These are phyloP conservation scores for Eucalyptus sp. DNA, from an alignment of 345 rosid species.

Conservation along the genomic window DNA sequence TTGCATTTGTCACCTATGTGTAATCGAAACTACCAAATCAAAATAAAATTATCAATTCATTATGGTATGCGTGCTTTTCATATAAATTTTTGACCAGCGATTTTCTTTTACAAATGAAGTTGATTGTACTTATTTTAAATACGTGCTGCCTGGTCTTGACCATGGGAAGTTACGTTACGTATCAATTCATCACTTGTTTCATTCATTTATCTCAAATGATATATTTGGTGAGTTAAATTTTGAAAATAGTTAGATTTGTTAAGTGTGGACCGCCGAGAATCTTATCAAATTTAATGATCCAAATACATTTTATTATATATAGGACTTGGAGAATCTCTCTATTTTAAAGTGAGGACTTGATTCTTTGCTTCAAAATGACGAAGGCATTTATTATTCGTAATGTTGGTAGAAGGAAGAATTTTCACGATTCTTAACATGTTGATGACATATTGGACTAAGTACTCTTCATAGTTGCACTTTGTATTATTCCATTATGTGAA, in stretches of 20 bases:
- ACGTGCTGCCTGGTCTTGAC: neutral
- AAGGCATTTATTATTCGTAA: neutral
- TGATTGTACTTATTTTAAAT: neutral
- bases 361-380: neutral
- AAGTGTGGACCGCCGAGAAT: neutral
- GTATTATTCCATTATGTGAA: neutral
- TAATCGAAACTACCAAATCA: neutral
- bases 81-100: accelerated
- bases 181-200: neutral
- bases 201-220: neutral
- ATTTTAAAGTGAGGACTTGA: neutral
- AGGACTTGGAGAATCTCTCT: neutral
- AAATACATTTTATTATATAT: neutral
- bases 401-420: neutral
- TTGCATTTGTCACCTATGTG: neutral
- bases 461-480: neutral
- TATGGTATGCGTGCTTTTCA: neutral
- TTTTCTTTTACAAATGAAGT: neutral
- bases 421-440: neutral
- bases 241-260: neutral
- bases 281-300: neutral
- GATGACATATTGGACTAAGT: neutral
- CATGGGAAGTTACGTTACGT: neutral
- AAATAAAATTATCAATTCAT: neutral
- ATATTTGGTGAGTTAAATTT: neutral